A percentile compares a stretch with the other conserved stretches of the same genome.
These are phyloP conservation scores for Blastomyces gilchristii DNA, from an alignment of 2,329 filamentous ascomycete species.

Conservation along the genomic window DNA sequence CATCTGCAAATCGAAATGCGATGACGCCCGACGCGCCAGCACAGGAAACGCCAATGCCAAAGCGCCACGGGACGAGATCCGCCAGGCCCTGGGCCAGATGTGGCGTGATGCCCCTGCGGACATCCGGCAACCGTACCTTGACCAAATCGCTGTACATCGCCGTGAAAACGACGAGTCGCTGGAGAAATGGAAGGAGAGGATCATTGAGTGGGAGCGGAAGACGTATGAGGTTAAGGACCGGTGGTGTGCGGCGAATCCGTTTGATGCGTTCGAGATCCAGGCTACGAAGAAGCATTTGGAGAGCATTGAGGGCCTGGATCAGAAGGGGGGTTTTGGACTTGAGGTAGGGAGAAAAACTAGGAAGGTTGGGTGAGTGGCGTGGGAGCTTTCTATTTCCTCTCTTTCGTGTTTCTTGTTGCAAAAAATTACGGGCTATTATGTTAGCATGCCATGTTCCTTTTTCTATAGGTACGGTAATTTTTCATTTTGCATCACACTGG, in stretches of 20 bases:
- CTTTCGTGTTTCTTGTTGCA: not conserved
- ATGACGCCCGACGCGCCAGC: conserved; percentile 55
- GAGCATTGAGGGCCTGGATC: conserved; percentile 1
- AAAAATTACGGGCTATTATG: not conserved
- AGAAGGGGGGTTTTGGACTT: not conserved
- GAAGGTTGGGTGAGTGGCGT: not conserved
- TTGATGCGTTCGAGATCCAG: conserved; percentile 18
- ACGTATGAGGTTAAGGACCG: conserved; percentile 31
- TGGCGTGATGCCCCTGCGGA: conserved; percentile 70
- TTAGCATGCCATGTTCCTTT: not conserved
- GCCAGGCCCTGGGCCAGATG: conserved; percentile 75
- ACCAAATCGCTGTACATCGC: conserved; percentile 62
- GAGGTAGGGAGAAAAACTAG: conserved; percentile 9
- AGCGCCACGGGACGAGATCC: conserved; percentile 60
- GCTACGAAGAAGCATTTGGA: conserved; percentile 7
- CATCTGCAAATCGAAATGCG: conserved; percentile 53
- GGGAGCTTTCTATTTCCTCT: not conserved
- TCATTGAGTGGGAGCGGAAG: conserved; percentile 40
- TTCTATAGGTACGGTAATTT: not conserved
- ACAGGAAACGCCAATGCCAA: conserved; percentile 60
- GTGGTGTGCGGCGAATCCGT: conserved; percentile 33
- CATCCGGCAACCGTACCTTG: conserved; percentile 65
- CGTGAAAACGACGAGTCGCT: conserved; percentile 53
- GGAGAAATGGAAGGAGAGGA: conserved; percentile 61
- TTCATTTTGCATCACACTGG: not conserved